Base-by-base conservation (phyloP, 2,329 filamentous ascomycete species). In the Calonectria pauciramosa region DNA sequence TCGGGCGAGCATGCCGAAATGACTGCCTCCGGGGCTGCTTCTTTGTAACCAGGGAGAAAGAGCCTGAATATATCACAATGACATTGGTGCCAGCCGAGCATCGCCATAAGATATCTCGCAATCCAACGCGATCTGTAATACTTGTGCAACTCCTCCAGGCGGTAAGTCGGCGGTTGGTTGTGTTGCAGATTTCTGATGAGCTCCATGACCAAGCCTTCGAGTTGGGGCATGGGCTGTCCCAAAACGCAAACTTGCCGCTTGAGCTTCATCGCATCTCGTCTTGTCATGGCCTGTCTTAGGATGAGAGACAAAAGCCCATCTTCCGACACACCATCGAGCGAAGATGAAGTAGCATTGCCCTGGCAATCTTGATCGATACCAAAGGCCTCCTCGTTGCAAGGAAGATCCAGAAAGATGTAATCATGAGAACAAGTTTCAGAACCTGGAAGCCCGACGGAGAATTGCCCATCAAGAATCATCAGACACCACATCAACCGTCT, bases 41-140 rank as follows among this genome's bases (percentile, higher is more conserved):
- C 86, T 13, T 80, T 82, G 66, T 85, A 87, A 8, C 83, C 83
- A 2, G 80, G 78, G 2, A 87, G 76, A 2, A 86, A 80, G 26
- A 86, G 80, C 9, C 86, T 82, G 71, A 86, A 86, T 9, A 86
- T 65, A 65, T 87, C 86, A 73, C 84, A 86, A 56, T 86, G 82
- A 13, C 82, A 83, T 44, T 86, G 85, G 30, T 86, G 84, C 76
- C 74, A 75, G 3, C 75, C 73, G 18, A 80, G 34, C 11, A 73
- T 68, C 34, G 72, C 56, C 10, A 68, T n/a, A 4, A 80, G n/a
- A 30, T 73, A 77, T 20, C 78, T 68, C 10, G 56, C 30, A 9
- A 80, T 67, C 77, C 79, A 80, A 1, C 75, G 73, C 9, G 75
- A 78, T 1, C 28, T 56, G 10, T 71, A 68, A 47, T 67, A 73